Base-by-base conservation (phyloP, 225 moss, liverwort and hornwort species). In the Antitrichia curtipendula region DNA sequence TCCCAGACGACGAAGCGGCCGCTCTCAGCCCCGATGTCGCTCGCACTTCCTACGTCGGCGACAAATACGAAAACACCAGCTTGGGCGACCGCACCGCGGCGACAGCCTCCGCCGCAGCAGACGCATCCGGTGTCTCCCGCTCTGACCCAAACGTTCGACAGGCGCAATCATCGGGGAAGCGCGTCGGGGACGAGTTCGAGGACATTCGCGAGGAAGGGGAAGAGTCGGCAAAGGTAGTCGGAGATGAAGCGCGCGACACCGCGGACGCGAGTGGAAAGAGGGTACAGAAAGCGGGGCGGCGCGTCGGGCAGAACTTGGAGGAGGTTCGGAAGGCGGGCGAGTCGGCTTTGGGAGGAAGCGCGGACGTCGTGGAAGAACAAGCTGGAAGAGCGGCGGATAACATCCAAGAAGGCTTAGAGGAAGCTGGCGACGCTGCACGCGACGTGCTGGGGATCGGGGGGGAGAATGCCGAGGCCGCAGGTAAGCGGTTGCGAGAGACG, bases 371-470 rank as follows among this genome's bases (percentile, higher is more conserved):
- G 32, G 71, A 87, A 47, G 81, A 85, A 85, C 89, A 94, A 57
- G 50, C 91, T 23, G 94, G 80, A 15, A 69, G 61, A 28, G 90
- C 88, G 45, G 90, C 81, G 43, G 92, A 93, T 9, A 91, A 92
- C 43, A 75, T 95, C 2, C 90, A 94, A 81, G 93, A 98, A 81
- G 92, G 93, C 16, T 83, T 93, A 25, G 93, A 94, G 65, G 91
- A 95, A 63, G 91, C 89, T 3, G 92, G 95, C 13, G 74, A 90
- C 10, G 88, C 93, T 31, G 95, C 75, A 3, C 89, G 90, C 31
- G 96, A 98, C 86, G 66, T 96, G 50, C 82, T 86, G 29, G 94
- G 92, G 17, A 90, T 94, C 22, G 92, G 91, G 54, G 91, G 88
- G 52, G 92, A 94, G 45, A 91, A 91, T 82, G 95, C 92, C 2